These are phyloP conservation scores for Candida taoyuanica DNA, from an alignment of 805 yeast genomes.

Conservation along the genomic window DNA sequence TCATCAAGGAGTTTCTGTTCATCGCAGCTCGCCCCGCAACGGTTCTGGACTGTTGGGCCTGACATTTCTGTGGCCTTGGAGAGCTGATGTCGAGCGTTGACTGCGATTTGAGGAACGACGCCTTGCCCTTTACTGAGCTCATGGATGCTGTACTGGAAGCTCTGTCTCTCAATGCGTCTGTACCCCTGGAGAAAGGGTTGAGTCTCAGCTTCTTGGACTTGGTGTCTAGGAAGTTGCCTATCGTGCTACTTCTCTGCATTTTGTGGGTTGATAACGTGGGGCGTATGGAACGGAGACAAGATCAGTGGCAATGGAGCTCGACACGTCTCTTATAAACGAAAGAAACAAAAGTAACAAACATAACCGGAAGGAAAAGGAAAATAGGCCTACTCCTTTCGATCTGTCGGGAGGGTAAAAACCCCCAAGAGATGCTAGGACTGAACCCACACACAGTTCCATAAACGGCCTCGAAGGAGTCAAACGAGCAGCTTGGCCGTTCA, in stretches of 20 bases:
- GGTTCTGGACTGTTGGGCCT: no score
- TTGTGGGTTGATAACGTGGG: background rate
- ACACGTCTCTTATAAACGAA: no score
- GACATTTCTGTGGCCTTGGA: background rate
- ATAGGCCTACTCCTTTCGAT: no score
- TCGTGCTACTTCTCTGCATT: constrained; percentile 13
- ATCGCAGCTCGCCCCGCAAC: no score
- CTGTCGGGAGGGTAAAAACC: no score
- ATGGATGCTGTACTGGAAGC: background rate
- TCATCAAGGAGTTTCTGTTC: constrained; percentile 9
- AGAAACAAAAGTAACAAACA: no score
- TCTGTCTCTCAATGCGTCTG: background rate
- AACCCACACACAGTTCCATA: no score
- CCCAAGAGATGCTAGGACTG: no score
- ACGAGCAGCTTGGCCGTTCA: background rate
- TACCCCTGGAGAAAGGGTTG: constrained; percentile 7
- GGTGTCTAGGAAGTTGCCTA: constrained; percentile 3
- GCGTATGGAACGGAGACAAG: no score
- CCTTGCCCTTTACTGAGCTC: background rate
- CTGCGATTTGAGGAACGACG: constrained; percentile 1
- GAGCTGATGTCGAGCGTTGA: constrained; percentile 1
- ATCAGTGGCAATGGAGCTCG: no score
- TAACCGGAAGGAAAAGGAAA: no score
- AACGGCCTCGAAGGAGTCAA: background rate
- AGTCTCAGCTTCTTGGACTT: constrained; percentile 6